Conservation (phyloP, 169 alveolate genomes). For the Perkinsus marinus region DNA sequence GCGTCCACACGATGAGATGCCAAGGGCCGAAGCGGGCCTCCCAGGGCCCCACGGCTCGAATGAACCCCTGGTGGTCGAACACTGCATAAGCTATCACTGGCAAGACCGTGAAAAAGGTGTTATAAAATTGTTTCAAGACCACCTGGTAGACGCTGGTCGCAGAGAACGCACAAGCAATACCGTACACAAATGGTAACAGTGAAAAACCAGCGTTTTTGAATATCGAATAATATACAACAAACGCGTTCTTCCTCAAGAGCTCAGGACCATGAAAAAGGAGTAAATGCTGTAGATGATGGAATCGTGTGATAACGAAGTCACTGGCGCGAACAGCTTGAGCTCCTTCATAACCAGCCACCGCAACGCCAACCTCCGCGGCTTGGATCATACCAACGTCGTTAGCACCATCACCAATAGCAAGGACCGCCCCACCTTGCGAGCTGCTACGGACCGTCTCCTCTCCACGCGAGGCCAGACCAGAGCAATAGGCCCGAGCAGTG, state of each 20-base stretch:
- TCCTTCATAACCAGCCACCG: slow-evolving; percentile 92
- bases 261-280: slow-evolving; percentile 67
- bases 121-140: not conserved
- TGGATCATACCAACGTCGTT: slow-evolving; percentile 95
- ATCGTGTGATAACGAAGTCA: slow-evolving; percentile 59
- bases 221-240: slow-evolving; percentile 42
- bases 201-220: slow-evolving; percentile 38
- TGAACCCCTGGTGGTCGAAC: not conserved
- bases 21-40: not conserved
- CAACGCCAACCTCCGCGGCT: slow-evolving; percentile 96
- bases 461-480: not conserved
- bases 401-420: slow-evolving; percentile 98
- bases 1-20: not conserved
- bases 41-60: not conserved
- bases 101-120: not conserved
- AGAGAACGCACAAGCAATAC: not conserved
- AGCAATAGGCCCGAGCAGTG: not conserved
- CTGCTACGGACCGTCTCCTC: slow-evolving; percentile 7
- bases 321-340: slow-evolving; percentile 60
- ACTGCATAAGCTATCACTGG: not conserved
- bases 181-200: not conserved
- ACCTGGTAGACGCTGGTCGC: not conserved
- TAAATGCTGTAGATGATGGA: slow-evolving; percentile 56
- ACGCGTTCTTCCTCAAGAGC: slow-evolving; percentile 43
- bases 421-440: slow-evolving; percentile 52